phyloP scores from a whole-genome alignment of 768 basidiomycete species.

The Agrocybe praecox region DNA sequence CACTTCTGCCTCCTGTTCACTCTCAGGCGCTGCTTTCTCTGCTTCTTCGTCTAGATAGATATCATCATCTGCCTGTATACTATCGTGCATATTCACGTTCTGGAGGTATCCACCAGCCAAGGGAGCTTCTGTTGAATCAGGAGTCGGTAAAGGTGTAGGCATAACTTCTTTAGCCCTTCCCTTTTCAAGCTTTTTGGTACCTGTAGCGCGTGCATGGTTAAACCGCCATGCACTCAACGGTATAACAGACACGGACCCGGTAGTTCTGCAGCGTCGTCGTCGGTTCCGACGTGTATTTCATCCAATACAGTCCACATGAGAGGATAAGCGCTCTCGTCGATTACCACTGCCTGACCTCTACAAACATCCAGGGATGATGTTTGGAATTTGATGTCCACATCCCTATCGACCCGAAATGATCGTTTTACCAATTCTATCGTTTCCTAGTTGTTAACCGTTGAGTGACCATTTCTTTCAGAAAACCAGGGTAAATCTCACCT shows the following conservation, averaged over 20 bases:
- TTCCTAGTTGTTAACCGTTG: slow-evolving; percentile 17
- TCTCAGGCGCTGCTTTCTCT: slow-evolving; percentile 29
- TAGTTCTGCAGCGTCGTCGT: background rate
- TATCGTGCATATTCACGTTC: background rate
- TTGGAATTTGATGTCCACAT: slow-evolving; percentile 13
- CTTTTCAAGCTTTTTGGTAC: background rate
- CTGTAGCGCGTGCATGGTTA: background rate
- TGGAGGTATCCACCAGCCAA: background rate
- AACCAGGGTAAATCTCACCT: slow-evolving; percentile 12
- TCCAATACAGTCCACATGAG: slow-evolving; percentile 26
- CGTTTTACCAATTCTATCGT: slow-evolving; percentile 15
- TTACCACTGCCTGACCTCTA: slow-evolving; percentile 25
- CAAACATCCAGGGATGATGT: slow-evolving; percentile 32
- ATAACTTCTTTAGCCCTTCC: background rate
- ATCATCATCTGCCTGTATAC: background rate
- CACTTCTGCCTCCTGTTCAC: slow-evolving; percentile 27
- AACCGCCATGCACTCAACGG: too few relatives aligned
- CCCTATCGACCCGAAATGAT: slow-evolving; percentile 18
- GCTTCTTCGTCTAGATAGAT: background rate
- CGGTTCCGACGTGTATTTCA: slow-evolving; percentile 24
- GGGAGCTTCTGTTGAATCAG: background rate
- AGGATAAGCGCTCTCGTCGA: slow-evolving; percentile 32
- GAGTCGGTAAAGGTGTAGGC: background rate
- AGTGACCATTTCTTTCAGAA: background rate
- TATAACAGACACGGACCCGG: background rate